A percentile compares a stretch with the other conserved stretches of the same genome.
phyloP scores from a whole-genome alignment of 2,329 filamentous ascomycete species.

The Penicillium vulpinum region DNA sequence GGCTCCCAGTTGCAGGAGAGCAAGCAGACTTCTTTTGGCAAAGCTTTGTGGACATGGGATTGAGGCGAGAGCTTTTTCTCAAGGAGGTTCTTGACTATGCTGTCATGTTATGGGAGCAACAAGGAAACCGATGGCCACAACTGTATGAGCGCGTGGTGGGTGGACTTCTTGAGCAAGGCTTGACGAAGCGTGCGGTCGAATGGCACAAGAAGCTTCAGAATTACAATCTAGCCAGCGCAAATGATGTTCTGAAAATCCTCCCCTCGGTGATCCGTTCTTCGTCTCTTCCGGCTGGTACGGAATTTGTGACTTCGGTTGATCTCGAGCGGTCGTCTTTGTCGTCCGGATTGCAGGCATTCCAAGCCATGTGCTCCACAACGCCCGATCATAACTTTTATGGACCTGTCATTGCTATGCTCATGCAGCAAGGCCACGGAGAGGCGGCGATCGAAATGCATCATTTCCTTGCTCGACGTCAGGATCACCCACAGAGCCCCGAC shows the following conservation, averaged over 20 bases:
- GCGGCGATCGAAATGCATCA: constrained; percentile 50
- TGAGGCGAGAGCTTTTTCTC: constrained; percentile 37
- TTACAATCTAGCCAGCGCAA: constrained; percentile 31
- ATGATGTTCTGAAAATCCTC: constrained; percentile 35
- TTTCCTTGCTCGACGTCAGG: constrained; percentile 43
- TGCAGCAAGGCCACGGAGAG: constrained; percentile 37
- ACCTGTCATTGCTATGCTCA: constrained; percentile 44
- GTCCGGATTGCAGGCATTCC: constrained; percentile 38
- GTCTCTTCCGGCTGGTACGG: constrained; percentile 18
- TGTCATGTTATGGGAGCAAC: constrained; percentile 41
- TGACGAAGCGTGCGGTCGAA: constrained; percentile 31
- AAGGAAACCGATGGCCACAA: constrained; percentile 39
- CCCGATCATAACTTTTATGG: constrained; percentile 46
- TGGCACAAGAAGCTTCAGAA: constrained; percentile 42
- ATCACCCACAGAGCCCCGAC: constrained; percentile 43
- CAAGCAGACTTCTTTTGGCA: constrained; percentile 45
- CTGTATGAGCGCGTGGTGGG: constrained; percentile 43
- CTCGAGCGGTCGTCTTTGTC: constrained; percentile 11
- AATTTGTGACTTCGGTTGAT: constrained; percentile 3
- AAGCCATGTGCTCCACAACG: constrained; percentile 43
- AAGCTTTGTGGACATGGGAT: constrained; percentile 39
- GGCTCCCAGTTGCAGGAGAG: constrained; percentile 39
- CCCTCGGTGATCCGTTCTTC: constrained; percentile 25
- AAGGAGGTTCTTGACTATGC: constrained; percentile 39
- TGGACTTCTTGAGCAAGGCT: constrained; percentile 34